Evolutionary conservation across 805 yeast genomes (phyloP), one percentile per base, ranked within the genome.

Genomic region (Candida yuanshanica): DNA sequence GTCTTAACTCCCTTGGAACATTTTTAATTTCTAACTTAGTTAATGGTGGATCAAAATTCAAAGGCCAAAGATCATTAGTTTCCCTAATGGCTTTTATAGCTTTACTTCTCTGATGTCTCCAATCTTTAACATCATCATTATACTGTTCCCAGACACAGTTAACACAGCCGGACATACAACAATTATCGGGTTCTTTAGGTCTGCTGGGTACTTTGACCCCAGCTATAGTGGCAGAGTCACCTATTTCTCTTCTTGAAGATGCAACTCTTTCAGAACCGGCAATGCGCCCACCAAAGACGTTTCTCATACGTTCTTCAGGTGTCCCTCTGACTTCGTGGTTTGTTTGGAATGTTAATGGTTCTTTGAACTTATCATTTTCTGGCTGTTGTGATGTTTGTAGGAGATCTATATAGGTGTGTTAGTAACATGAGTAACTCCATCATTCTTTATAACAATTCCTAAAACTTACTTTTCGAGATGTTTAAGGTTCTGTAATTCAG

Each of bases 91-190:
- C 52, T 59, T 72, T 40, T 44, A 72, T 83, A 0, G 96, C 96
- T 42, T 69, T 59, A 29, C 62, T 63, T 16, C 95, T 67, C 53
- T 69, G 63, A 2, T 47, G 57, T 53, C 79, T 77, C 96, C 96
- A 93, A 25, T 87, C 87, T 47, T 78, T 81, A 37, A 90, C 55
- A 58, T 93, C 98, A 39, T 91, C 97, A 49, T 83, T 81, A 59
- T 78, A 91, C 41, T 86, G 65, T 53, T 90, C 96, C 98, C 98
- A 93, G 2, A 91, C 98, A 62, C 99, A 91, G 62, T 91, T 89
- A 23, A 87, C 80, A 62, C 99, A 91, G 1, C 99, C 99, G 43
- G 93, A 81, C 95, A 89, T 89, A 62, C 99, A 91, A 61, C 99
- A 91, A 60, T 91, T 89, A 52, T 90, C 95, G 2, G 98, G 98